Evolutionary conservation across 2,329 filamentous ascomycete genomes (phyloP), one percentile per base, ranked within the genome.

Genomic region (Cryphonectria nitschkei): DNA sequence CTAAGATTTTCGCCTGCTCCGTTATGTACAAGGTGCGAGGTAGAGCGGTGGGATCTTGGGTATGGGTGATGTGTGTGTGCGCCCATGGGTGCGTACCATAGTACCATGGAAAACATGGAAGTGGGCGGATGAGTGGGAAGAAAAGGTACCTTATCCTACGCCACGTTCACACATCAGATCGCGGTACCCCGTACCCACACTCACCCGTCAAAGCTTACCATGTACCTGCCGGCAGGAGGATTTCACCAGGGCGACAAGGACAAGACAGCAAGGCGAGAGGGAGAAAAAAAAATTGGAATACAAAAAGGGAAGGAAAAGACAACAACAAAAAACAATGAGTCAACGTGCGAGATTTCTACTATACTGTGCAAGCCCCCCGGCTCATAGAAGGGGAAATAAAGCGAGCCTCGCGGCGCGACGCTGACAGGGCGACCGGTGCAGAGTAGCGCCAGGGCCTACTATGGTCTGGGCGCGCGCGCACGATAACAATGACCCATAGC

Each of bases 381-480:
- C 29, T 4, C 54, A 34, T 14, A 32, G 16, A 9, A 39, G 37
- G 29, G 34, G 22, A 4, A 5, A 61, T 50, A 61, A 34, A 66
- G 50, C 64, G 50, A 66, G 64, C 64, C 39, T 66, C 50, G 32
- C 64, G 61, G 61, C 61, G 61, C 37, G 37, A 41, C 19, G 37
- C 37, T 29, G 61, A 43, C 32, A 61, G 58, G 34, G 58, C 58
- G 56, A 60, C 29, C 34, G 37, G 19, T 41, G 29, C 34, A 63
- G 34, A 22, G 22, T 43, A 46, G 61, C 61, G 61, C 39, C 14
- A 13, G 60, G 26, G 11, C 7, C 58, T 32, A 26, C 34, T n/a
- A 16, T n/a, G 34, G 58, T 39, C 58, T 61, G 58, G 32, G 58
- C 58, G 54, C 19, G 60, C 46, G 37, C 37, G 37, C 34, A 34